Evolutionary conservation across 805 yeast species (phyloP).

Genomic region (Wickerhamomyces kurtzmanii): DNA sequence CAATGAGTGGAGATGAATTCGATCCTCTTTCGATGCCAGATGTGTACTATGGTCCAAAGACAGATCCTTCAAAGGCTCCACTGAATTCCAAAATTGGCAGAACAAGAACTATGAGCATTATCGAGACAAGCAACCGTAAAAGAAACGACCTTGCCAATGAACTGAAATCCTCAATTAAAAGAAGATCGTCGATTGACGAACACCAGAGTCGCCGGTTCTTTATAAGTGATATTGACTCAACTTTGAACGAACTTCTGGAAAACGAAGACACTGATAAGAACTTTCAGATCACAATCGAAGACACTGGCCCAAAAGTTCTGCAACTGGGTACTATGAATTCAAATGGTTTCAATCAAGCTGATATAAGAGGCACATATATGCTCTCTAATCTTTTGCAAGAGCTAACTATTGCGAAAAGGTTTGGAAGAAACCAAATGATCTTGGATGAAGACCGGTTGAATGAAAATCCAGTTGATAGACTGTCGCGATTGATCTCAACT

Average conservation of each 20-base stretch:
- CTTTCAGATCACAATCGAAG: constrained; percentile 79
- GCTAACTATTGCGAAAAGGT: constrained; percentile 72
- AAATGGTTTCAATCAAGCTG: constrained; percentile 64
- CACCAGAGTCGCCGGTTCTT: constrained; percentile 45
- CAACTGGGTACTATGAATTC: constrained; percentile 78
- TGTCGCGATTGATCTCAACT: constrained; percentile 61
- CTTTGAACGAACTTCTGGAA: constrained; percentile 56
- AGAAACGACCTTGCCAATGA: constrained; percentile 11
- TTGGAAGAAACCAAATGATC: constrained; percentile 69
- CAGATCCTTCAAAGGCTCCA: constrained; percentile 39
- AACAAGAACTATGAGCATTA: constrained; percentile 47
- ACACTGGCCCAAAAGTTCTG: constrained; percentile 75
- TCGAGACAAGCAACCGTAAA: constrained; percentile 16
- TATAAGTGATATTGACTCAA: constrained; percentile 65
- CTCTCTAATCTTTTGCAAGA: constrained; percentile 81
- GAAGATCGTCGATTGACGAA: constrained; percentile 50
- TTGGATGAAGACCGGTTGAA: constrained; percentile 76
- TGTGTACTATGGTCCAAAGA: constrained; percentile 55
- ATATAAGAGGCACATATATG: constrained; percentile 84
- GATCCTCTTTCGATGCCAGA: constrained; percentile 68
- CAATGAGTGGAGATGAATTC: too few species aligned
- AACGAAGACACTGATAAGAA: constrained; percentile 83
- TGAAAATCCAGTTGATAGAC: constrained; percentile 79
- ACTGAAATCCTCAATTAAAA: constrained; percentile 19
- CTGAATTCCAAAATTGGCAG: constrained; percentile 33